phyloP scores from a whole-genome alignment of 257 asterid species.

The Salvia splendens region DNA sequence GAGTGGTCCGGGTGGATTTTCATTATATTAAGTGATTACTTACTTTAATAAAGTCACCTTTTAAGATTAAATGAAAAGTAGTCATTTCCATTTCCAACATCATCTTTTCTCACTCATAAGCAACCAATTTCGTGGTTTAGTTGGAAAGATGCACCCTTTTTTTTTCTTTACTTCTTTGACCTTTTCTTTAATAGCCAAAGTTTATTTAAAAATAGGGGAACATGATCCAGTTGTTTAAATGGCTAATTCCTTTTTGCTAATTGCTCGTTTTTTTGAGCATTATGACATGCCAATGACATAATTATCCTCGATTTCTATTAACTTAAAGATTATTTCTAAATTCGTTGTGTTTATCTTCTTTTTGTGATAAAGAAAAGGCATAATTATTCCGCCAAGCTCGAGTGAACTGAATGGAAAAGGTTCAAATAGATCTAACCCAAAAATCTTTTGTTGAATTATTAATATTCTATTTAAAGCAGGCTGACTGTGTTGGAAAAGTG shows the following conservation, averaged over 20 bases:
- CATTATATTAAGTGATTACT: slow-evolving; percentile 31
- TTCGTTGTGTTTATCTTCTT: not conserved
- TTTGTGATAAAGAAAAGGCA: not conserved
- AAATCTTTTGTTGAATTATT: slow-evolving; percentile 5
- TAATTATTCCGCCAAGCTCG: not conserved
- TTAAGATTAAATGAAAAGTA: slow-evolving; percentile 45
- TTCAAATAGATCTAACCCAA: slow-evolving; percentile 1
- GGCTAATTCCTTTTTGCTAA: slow-evolving; percentile 16
- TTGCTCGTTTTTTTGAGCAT: slow-evolving; percentile 10
- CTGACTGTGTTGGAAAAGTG: slow-evolving; percentile 41
- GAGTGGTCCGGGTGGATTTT: slow-evolving; percentile 28
- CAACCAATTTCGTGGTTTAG: slow-evolving; percentile 53
- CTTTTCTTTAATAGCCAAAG: slow-evolving; percentile 34
- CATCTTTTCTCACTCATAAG: slow-evolving; percentile 35
- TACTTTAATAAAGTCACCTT: slow-evolving; percentile 53
- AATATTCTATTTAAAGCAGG: slow-evolving; percentile 29
- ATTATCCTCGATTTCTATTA: not conserved
- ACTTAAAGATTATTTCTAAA: not conserved
- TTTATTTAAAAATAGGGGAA: slow-evolving; percentile 23
- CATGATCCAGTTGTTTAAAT: slow-evolving; percentile 27
- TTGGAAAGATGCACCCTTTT: slow-evolving; percentile 51
- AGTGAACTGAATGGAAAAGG: slow-evolving; percentile 21
- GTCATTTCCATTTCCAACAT: slow-evolving; percentile 42
- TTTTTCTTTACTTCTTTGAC: slow-evolving; percentile 39
- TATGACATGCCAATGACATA: slow-evolving; percentile 1